Evolutionary conservation across 176 grass and related monocot genomes (phyloP).

Genomic region (Rhynchospora pubera): DNA sequence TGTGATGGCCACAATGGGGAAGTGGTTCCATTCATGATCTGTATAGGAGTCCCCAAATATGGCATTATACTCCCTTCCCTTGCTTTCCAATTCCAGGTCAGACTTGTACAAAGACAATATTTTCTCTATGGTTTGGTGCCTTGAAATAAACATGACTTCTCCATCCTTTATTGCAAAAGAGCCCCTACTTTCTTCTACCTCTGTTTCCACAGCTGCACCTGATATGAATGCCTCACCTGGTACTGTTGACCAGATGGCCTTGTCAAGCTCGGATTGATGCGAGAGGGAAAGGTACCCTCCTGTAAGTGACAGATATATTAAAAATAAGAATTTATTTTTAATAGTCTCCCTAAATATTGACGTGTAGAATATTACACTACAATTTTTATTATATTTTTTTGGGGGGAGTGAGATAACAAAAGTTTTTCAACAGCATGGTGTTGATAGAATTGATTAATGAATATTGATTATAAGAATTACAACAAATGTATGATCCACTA

Average conservation of each 20-base stretch:
- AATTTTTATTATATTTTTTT: too few species aligned
- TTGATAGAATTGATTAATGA: too few species aligned
- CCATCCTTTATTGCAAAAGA: constrained; percentile 70
- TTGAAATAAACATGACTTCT: constrained; percentile 41
- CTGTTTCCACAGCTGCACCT: constrained; percentile 37
- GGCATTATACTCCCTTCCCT: constrained; percentile 19
- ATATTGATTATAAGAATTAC: neutral
- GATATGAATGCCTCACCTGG: constrained; percentile 76
- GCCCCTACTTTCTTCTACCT: constrained; percentile 64
- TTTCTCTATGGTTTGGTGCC: constrained; percentile 48
- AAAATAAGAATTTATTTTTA: neutral
- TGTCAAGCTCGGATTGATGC: neutral
- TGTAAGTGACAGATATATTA: neutral
- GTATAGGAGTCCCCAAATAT: constrained; percentile 32
- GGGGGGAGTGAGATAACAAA: too few species aligned
- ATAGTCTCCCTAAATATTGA: neutral
- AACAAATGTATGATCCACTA: neutral
- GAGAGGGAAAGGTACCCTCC: constrained; percentile 20
- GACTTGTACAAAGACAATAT: constrained; percentile 36
- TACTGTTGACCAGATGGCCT: constrained; percentile 51
- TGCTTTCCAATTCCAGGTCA: constrained; percentile 33
- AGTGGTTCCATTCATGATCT: constrained; percentile 23
- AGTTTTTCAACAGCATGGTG: too few species aligned
- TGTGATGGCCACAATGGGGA: constrained; percentile 55
- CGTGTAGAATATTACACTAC: neutral